Conservation (phyloP, 1,139 yeast genomes). For the Yamadazyma taylorii region DNA sequence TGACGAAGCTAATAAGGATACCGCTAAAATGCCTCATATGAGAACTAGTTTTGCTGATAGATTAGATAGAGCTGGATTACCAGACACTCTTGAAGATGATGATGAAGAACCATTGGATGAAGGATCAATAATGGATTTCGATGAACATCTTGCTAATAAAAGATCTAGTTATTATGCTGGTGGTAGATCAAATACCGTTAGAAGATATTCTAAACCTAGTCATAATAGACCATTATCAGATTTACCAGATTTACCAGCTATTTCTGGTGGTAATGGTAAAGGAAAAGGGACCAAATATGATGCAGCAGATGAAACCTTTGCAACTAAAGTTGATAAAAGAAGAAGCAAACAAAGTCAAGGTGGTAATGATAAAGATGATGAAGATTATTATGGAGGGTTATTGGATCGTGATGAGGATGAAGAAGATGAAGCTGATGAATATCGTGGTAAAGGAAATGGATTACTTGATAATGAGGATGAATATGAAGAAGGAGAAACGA, state of each 20-base stretch:
- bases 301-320: conserved; percentile 36
- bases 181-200: conserved; percentile 23
- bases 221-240: conserved; percentile 32
- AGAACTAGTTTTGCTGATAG: conserved; percentile 48
- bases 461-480: conserved; percentile 39
- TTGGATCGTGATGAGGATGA: conserved; percentile 18
- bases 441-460: conserved; percentile 21
- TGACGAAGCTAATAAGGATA: conserved; percentile 34
- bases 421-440: conserved; percentile 23
- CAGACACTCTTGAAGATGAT: conserved; percentile 30
- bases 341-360: conserved; percentile 12
- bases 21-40: conserved; percentile 30
- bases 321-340: conserved; percentile 31
- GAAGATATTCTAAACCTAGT: conserved; percentile 20
- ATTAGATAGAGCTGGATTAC: conserved; percentile 37
- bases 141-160: conserved; percentile 42
- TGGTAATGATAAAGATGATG: conserved; percentile 13
- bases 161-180: conserved; percentile 39
- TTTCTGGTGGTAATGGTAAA: conserved; percentile 6
- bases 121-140: conserved; percentile 44
- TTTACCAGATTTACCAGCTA: conserved; percentile 34
- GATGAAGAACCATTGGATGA: conserved; percentile 35
- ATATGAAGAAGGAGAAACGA: conserved; percentile 21
- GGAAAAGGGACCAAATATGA: conserved; percentile 11
- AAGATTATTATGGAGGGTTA: conserved; percentile 21